Conservation (phyloP, 2,329 filamentous ascomycete genomes). For the Mycosphaerella sp. region DNA sequence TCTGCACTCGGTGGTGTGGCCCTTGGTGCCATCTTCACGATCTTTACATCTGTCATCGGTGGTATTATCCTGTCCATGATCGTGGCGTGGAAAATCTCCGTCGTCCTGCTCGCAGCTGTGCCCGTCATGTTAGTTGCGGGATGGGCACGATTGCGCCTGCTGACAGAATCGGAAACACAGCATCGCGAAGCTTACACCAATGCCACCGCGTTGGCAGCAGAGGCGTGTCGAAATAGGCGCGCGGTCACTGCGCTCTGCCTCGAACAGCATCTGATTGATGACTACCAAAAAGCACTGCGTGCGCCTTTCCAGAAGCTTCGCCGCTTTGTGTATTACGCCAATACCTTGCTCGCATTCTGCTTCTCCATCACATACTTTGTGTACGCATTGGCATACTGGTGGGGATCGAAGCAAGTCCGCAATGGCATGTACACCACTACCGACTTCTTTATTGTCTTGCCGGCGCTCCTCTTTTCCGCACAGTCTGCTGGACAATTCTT, state of each 20-base stretch:
- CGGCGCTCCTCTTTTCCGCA: slow-evolving; percentile 43
- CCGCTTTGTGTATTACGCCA: slow-evolving; percentile 37
- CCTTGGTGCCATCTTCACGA: slow-evolving; percentile 46
- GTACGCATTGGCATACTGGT: slow-evolving; percentile 46
- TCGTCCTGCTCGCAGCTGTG: slow-evolving; percentile 45
- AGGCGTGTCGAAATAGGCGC: slow-evolving; percentile 60
- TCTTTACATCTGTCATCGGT: slow-evolving; percentile 42
- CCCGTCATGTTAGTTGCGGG: slow-evolving; percentile 44
- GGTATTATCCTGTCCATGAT: slow-evolving; percentile 44
- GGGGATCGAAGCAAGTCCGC: slow-evolving; percentile 40
- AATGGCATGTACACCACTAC: slow-evolving; percentile 38
- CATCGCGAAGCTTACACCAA: slow-evolving; percentile 59
- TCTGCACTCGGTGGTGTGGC: slow-evolving; percentile 46
- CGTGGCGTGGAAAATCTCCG: slow-evolving; percentile 47
- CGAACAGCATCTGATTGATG: slow-evolving; percentile 35
- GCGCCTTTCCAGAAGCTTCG: slow-evolving; percentile 38
- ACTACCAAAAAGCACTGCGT: slow-evolving; percentile 36
- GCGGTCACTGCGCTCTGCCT: slow-evolving; percentile 47
- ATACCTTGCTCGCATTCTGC: slow-evolving; percentile 40
- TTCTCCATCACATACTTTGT: slow-evolving; percentile 44
- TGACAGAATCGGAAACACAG: slow-evolving; percentile 54
- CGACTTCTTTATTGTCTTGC: slow-evolving; percentile 43
- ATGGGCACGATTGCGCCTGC: slow-evolving; percentile 42
- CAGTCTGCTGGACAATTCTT: slow-evolving; percentile 44
- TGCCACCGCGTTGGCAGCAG: slow-evolving; percentile 58